Conservation (phyloP, 2,329 filamentous ascomycete species). For the Venturia carpophila region DNA sequence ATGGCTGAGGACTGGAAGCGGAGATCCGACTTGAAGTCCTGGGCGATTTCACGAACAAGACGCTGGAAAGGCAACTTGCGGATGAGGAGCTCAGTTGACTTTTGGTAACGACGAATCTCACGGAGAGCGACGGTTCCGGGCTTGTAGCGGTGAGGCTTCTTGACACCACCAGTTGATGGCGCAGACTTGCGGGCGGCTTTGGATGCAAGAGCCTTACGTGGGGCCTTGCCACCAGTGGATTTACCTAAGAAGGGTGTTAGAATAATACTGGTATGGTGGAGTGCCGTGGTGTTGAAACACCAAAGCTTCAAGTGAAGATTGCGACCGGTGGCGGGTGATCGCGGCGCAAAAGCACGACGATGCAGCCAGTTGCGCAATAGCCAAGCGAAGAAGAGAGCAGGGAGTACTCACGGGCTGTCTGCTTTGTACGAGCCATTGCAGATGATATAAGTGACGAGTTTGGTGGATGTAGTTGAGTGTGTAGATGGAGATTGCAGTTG, state of each 20-base stretch:
- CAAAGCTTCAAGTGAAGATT: conserved; percentile 20
- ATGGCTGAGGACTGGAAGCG: conserved; percentile 97
- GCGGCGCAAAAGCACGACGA: conserved; percentile 6
- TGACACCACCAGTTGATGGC: conserved; percentile 75
- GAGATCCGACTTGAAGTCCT: conserved; percentile 59
- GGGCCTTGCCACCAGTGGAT: conserved; percentile 65
- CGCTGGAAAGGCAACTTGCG: conserved; percentile 73
- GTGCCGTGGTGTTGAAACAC: conserved; percentile 21
- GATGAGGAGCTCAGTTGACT: conserved; percentile 78
- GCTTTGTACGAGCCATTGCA: conserved; percentile 48
- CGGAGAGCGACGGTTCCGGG: conserved; percentile 76
- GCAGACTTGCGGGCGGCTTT: conserved; percentile 98
- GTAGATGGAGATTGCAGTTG: conserved; percentile 30
- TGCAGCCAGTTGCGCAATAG: conserved; percentile 19
- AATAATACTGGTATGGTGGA: conserved; percentile 14
- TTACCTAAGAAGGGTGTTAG: conserved; percentile 47
- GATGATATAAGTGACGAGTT: conserved; percentile 19
- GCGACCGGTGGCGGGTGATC: conserved; percentile 15
- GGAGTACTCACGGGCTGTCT: conserved; percentile 46
- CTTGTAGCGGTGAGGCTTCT: conserved; percentile 50
- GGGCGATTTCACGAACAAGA: conserved; percentile 69
- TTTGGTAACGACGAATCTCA: conserved; percentile 88
- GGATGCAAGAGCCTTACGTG: conserved; percentile 94
- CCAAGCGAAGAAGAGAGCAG: conserved; percentile 21
- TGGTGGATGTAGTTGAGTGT: conserved; percentile 26